phyloP scores from a whole-genome alignment of 805 yeast genomes.

The Ogataea methylovora region DNA sequence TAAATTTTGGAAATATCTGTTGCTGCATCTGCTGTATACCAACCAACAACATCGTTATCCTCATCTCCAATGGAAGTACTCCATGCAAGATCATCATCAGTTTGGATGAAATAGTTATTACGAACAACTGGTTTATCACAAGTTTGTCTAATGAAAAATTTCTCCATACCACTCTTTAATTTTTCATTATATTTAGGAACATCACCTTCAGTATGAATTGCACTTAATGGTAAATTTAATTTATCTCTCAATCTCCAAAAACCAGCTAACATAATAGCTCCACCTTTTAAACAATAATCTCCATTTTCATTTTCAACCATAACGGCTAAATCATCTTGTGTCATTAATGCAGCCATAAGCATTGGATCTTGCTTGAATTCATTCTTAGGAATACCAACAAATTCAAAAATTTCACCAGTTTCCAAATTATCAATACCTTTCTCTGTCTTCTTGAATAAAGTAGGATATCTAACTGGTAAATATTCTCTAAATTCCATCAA shows the following conservation, averaged over 20 bases:
- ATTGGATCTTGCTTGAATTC: slow-evolving; percentile 46
- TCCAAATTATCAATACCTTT: slow-evolving; percentile 42
- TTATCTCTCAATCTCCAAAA: slow-evolving; percentile 66
- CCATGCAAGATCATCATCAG: slow-evolving; percentile 59
- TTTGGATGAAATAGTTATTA: slow-evolving; percentile 59
- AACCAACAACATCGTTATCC: slow-evolving; percentile 42
- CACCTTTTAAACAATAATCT: slow-evolving; percentile 48
- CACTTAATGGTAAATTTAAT: slow-evolving; percentile 42
- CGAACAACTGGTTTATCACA: slow-evolving; percentile 60
- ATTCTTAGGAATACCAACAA: slow-evolving; percentile 17
- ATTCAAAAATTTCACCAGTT: slow-evolving; percentile 45
- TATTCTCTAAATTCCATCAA: slow-evolving; percentile 44
- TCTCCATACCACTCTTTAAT: slow-evolving; percentile 56
- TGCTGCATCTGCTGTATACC: slow-evolving; percentile 56
- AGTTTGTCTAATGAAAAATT: slow-evolving; percentile 49
- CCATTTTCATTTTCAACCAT: slow-evolving; percentile 57
- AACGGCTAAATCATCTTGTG: slow-evolving; percentile 63
- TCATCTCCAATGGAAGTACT: slow-evolving; percentile 58
- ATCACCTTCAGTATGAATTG: slow-evolving; percentile 59
- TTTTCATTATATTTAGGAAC: slow-evolving; percentile 59
- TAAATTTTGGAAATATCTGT: slow-evolving; percentile 36
- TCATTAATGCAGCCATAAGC: slow-evolving; percentile 46
- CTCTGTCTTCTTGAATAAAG: slow-evolving; percentile 36
- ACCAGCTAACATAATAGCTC: slow-evolving; percentile 58
- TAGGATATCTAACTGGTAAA: slow-evolving; percentile 53